Evolutionary conservation across 192 early-diverging fungal species (phyloP), one percentile per base, ranked within the genome.

Genomic region (Linnemannia elongata): DNA sequence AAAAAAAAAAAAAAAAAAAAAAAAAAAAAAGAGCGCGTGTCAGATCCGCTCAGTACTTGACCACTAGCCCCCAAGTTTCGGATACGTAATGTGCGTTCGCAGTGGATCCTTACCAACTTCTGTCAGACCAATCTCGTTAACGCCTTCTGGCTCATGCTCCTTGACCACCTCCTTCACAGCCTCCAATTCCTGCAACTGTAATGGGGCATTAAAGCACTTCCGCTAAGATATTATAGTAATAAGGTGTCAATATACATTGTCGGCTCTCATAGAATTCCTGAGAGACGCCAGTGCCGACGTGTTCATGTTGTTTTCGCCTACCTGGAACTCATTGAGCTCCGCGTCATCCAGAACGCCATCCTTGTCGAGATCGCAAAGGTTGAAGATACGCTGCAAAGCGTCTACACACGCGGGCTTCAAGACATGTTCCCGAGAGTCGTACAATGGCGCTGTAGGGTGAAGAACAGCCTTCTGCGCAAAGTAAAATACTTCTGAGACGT

Each of bases 381-480:
- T 94, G 89, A 99, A 99, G 18, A 99, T 99, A 17, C 99, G 89
- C 69, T 94, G 92, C 45, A 99, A 89, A 12, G 99, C 99, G 74
- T 97, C 97, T 8, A 96, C 92, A 86, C 98, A 99, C 27, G 93
- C 94, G 3, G 94, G 96, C 85, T 98, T 99, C 57, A 99, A 84
- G 17, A 92, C 94, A 86, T 99, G 97, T 82, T 97, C 97, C 68
- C 96, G 90, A 6, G 97, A 96, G 90, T 99, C 98, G 79, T 99
- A 99, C 36, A 99, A 91, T 6, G 98, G 98, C 18, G 97, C 96
- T 4, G 98, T 99, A 8, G 99, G 99, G 82, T 99, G 97, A 60
- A 99, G 87, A 17, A 99, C 98, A 7, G 99, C 99, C 88, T 99
- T 99, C 92, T 99, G 99, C 7, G 99, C 99, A 94, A 99, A 99